A percentile compares a stretch with the other conserved stretches of the same genome.
These are phyloP conservation scores for Scutellaria galericulata DNA, from an alignment of 257 asterid species.

Conservation along the genomic window DNA sequence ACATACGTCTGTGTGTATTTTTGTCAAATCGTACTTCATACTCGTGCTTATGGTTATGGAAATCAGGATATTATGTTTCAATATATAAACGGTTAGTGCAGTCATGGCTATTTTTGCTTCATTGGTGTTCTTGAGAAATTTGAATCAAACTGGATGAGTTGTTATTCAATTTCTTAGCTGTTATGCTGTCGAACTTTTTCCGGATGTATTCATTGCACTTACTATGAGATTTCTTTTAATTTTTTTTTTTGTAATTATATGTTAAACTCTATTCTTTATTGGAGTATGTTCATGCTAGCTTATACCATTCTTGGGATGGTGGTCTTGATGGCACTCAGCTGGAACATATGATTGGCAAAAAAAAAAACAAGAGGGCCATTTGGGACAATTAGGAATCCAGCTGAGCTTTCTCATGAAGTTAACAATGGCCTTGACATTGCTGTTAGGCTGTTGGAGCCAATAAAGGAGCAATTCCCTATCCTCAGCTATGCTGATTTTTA, in stretches of 20 bases:
- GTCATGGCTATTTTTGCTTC: background rate
- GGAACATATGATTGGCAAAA: constrained; percentile 55
- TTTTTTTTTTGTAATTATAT: background rate
- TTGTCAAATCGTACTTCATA: background rate
- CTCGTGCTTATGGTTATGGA: too few relatives aligned
- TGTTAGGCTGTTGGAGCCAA: constrained; percentile 70
- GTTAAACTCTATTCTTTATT: background rate
- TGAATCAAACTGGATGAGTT: background rate
- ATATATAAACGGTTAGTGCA: background rate
- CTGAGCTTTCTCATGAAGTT: constrained; percentile 73
- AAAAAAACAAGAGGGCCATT: constrained; percentile 84
- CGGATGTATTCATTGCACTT: background rate
- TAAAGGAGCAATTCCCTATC: constrained; percentile 70
- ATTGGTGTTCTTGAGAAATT: background rate
- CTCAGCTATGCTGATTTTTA: constrained; percentile 74
- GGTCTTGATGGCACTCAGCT: constrained; percentile 47
- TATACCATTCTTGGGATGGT: background rate
- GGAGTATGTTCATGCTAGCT: background rate
- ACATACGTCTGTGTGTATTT: background rate
- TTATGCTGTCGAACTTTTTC: background rate
- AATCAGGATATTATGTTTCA: too few relatives aligned
- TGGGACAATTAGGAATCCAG: constrained; percentile 65
- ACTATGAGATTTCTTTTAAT: background rate
- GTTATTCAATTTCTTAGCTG: background rate
- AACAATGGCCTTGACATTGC: constrained; percentile 86